Percentiles rank a stretch among this genome's conserved stretches.
Conservation (phyloP, 305 asterid genomes). For the Fraxinus paxiana region DNA sequence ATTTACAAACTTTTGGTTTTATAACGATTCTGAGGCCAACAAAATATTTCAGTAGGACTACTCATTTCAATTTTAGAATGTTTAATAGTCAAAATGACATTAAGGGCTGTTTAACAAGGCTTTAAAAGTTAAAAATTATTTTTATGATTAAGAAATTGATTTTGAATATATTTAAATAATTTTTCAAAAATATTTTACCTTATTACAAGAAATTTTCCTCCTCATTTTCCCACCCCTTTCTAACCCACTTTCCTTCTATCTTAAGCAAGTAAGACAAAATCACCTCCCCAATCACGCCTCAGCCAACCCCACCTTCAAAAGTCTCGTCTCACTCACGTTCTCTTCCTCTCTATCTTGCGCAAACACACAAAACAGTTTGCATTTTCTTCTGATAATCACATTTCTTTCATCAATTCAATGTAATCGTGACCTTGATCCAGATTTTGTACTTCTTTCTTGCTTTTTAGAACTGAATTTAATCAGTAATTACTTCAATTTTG, state of each 20-base stretch:
- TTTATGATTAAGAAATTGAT: neutral
- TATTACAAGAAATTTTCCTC: neutral
- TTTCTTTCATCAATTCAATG: neutral
- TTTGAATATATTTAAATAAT: too few species aligned
- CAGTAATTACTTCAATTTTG: neutral
- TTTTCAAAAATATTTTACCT: too few species aligned
- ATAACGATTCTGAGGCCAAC: too few species aligned
- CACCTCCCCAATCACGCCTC: neutral
- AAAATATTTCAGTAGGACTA: too few species aligned
- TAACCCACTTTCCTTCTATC: constrained; percentile 6
- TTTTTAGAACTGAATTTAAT: neutral
- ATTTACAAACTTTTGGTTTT: too few species aligned
- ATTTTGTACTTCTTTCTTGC: neutral
- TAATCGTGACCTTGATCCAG: neutral
- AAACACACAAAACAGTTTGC: neutral
- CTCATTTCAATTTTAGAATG: too few species aligned
- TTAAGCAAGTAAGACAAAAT: constrained; percentile 1
- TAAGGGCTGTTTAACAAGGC: neutral
- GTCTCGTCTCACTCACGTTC: neutral
- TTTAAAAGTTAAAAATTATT: too few species aligned
- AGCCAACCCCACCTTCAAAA: neutral
- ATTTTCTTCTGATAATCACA: constrained; percentile 2
- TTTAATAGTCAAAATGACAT: neutral
- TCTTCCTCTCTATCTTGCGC: neutral
- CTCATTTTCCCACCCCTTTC: neutral